These are phyloP conservation scores for Puccinellia tenuiflora DNA, from an alignment of 176 grass and related monocot species.

Conservation along the genomic window DNA sequence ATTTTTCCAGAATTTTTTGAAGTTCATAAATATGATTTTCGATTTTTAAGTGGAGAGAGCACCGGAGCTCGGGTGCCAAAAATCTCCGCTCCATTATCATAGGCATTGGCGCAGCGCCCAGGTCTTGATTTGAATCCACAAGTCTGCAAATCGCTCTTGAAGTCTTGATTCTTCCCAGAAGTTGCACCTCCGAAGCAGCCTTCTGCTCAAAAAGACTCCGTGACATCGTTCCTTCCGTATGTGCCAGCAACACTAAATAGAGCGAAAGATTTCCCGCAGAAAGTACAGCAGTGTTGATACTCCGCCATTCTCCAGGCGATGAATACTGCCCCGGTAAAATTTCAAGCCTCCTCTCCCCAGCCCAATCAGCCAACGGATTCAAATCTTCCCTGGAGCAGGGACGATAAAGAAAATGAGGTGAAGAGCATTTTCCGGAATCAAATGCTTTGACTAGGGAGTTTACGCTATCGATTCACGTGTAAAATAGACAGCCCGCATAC, in stretches of 20 bases:
- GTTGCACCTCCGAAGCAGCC: not conserved
- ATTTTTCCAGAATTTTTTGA: no score
- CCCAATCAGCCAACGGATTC: not conserved
- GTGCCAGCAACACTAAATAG: not conserved
- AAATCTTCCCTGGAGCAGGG: not conserved
- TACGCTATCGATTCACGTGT: not conserved
- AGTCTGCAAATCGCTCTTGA: not conserved
- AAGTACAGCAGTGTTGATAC: not conserved
- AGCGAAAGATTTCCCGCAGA: not conserved
- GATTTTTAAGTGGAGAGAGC: no score
- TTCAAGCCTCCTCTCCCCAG: not conserved
- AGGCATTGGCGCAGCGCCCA: no score
- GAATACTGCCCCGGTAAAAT: not conserved
- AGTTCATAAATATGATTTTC: no score
- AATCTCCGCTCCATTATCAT: no score
- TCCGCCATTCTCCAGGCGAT: not conserved
- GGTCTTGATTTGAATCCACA: not conserved
- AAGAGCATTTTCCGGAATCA: not conserved
- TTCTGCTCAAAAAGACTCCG: not conserved
- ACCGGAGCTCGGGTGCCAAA: no score
- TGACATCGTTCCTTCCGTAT: not conserved
- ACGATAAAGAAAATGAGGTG: not conserved
- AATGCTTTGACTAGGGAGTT: not conserved
- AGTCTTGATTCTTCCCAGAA: not conserved
- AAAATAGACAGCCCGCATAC: no score